Evolutionary conservation across 306 rosid genomes (phyloP).

Genomic region (Prinsepia uniflora): DNA sequence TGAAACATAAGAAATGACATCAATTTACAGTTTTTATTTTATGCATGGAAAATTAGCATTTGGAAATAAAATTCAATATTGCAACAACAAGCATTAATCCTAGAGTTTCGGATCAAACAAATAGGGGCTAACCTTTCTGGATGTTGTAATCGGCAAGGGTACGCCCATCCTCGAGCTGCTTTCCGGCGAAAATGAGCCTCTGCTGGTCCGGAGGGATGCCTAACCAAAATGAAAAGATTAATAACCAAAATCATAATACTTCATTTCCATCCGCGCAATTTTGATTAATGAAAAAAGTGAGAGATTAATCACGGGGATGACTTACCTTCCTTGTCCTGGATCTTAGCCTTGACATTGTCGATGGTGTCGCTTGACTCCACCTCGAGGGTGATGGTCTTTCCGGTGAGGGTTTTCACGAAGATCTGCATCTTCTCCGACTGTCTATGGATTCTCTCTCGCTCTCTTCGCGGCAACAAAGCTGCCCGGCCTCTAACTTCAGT

Average conservation of each 20-base stretch:
- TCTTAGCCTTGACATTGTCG: constrained; percentile 87
- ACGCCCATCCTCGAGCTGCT: constrained; percentile 98
- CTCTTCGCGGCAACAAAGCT: constrained; percentile 5
- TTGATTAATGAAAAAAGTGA: not conserved
- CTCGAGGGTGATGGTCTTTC: constrained; percentile 99
- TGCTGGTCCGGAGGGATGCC: constrained; percentile 99
- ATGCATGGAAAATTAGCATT: not conserved
- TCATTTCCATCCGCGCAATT: not conserved
- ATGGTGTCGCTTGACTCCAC: constrained; percentile 95
- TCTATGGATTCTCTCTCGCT: constrained; percentile 2
- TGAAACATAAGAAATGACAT: not conserved
- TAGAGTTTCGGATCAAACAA: not conserved
- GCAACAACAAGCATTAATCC: not conserved
- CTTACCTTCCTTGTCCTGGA: constrained; percentile 93
- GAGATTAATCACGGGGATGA: not conserved
- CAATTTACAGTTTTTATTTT: not conserved
- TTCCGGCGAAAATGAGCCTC: constrained; percentile 90
- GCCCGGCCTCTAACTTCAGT: no score
- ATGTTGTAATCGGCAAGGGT: constrained; percentile 95
- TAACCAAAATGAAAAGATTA: constrained; percentile 5
- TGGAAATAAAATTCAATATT: not conserved
- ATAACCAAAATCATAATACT: not conserved
- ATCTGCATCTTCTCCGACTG: constrained; percentile 63
- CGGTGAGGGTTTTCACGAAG: constrained; percentile 96
- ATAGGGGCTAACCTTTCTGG: constrained; percentile 63